Percentiles rank a stretch among this genome's conserved stretches.
These are phyloP conservation scores for Taphrina populina DNA, from an alignment of 1,139 yeast species.

Conservation along the genomic window DNA sequence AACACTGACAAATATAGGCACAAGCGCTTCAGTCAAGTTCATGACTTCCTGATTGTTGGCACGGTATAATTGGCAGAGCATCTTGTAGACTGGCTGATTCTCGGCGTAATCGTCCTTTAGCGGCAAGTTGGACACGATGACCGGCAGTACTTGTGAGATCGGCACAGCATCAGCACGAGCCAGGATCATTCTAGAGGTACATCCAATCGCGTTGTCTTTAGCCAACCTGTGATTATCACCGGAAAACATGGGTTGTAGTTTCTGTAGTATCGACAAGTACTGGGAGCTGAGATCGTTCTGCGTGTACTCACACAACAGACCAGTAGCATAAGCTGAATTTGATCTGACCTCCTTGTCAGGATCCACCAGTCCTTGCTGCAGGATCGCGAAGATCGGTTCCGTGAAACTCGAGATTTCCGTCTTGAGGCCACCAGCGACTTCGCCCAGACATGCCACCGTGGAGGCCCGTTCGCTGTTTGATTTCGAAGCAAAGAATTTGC, in stretches of 20 bases:
- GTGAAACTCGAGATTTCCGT: conserved; percentile 60
- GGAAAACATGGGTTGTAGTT: conserved; percentile 73
- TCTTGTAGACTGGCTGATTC: conserved; percentile 81
- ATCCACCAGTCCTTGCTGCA: conserved; percentile 70
- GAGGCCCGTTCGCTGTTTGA: conserved; percentile 75
- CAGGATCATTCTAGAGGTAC: conserved; percentile 88
- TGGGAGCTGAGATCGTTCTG: conserved; percentile 38
- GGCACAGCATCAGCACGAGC: conserved; percentile 75
- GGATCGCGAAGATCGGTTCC: conserved; percentile 65
- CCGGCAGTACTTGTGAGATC: conserved; percentile 72
- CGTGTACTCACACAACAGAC: conserved; percentile 68
- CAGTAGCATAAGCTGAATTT: conserved; percentile 94
- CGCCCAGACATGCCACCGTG: conserved; percentile 88
- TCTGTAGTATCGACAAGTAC: conserved; percentile 57
- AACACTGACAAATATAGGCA: conserved; percentile 66
- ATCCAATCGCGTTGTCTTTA: conserved; percentile 53
- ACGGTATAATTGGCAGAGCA: conserved; percentile 70
- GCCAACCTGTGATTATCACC: conserved; percentile 61
- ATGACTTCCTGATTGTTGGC: conserved; percentile 59
- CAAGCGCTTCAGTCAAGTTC: conserved; percentile 61
- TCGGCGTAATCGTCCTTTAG: conserved; percentile 87
- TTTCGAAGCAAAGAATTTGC: conserved; percentile 56
- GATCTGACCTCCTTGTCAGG: conserved; percentile 87
- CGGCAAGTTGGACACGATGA: conserved; percentile 76
- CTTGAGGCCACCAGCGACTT: conserved; percentile 75